Evolutionary conservation across 495 filamentous ascomycete species (phyloP).

Genomic region (Aspergillus coremiiformis): DNA sequence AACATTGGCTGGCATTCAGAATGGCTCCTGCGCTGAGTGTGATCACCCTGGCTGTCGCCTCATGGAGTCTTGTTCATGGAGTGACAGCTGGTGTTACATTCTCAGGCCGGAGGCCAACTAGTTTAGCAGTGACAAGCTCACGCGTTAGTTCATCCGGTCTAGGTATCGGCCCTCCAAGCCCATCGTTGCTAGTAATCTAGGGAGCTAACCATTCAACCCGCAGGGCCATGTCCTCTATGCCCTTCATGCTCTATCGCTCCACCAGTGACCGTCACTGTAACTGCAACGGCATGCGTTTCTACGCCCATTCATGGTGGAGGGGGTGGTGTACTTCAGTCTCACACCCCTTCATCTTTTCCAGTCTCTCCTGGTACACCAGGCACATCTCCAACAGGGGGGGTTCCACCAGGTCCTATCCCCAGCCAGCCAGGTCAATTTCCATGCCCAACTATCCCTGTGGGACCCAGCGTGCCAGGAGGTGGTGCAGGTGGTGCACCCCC

Average conservation of each 20-base stretch:
- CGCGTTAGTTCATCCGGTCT: neutral
- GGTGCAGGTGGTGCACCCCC: neutral
- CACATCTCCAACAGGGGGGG: neutral
- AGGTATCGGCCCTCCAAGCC: neutral
- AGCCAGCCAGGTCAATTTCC: too few species aligned
- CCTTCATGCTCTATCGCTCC: neutral
- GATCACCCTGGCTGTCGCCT: constrained; percentile 1
- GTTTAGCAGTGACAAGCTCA: neutral
- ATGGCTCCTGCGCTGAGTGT: neutral
- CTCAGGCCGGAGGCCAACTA: neutral
- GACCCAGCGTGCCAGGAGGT: neutral
- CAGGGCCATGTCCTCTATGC: neutral
- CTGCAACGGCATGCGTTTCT: neutral
- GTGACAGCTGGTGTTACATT: neutral
- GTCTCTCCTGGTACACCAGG: neutral
- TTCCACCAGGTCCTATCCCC: neutral
- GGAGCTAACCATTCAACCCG: neutral
- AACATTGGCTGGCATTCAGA: neutral
- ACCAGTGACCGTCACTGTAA: neutral
- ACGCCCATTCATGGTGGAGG: neutral
- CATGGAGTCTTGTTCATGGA: constrained; percentile 2
- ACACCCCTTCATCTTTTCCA: neutral
- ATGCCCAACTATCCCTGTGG: too few species aligned
- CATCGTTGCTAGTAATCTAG: neutral
- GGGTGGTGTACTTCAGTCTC: neutral